Evolutionary conservation across 805 yeast genomes (phyloP), one percentile per base, ranked within the genome.

Genomic region (Wickerhamiella alocasiicola): DNA sequence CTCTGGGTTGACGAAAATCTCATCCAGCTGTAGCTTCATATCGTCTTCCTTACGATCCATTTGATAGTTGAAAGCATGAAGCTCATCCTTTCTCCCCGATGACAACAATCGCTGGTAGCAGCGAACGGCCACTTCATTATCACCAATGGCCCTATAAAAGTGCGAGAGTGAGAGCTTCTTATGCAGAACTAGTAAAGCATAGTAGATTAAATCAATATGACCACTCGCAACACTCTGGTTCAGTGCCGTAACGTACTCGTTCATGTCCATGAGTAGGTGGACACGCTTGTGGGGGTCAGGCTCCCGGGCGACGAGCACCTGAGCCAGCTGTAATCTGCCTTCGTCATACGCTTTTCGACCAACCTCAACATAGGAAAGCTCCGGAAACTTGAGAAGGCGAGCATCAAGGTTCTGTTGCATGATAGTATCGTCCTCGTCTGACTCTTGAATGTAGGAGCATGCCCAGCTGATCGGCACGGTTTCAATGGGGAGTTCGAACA

Each of bases 391-490:
- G 9, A 50, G 50, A 12, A 83, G 60, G 42, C 71, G 71, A 6
- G 64, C 60, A 5, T 70, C 53, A 1, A 88, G 64, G 1, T 61
- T 50, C 17, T 64, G 54, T 31, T 74, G 70, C 9, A 88, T 58
- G 27, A 72, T 74, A 4, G 66, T 64, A 53, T 88, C 96, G 1
- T 70, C 66, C 12, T 43, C 35, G 43, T 67, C 48, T 21, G 67
- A 69, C 5, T 66, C 51, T 12, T 78, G 76, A 18, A 87, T 74
- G 53, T 82, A 81, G 25, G 70, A 61, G 44, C 78, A 71, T 4
- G 94, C 87, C 97, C 97, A 91, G 47, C 77, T 70, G 2, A 74
- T 65, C 52, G 78, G 80, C 0, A 91, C 70, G 12, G 58, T 46
- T 52, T 71, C 71, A 38, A 62, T 63, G 33, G 71, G 75, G 37